Conservation (phyloP, 1,284 basidiomycete species). For the Mycosarcoma mackinlayi region DNA sequence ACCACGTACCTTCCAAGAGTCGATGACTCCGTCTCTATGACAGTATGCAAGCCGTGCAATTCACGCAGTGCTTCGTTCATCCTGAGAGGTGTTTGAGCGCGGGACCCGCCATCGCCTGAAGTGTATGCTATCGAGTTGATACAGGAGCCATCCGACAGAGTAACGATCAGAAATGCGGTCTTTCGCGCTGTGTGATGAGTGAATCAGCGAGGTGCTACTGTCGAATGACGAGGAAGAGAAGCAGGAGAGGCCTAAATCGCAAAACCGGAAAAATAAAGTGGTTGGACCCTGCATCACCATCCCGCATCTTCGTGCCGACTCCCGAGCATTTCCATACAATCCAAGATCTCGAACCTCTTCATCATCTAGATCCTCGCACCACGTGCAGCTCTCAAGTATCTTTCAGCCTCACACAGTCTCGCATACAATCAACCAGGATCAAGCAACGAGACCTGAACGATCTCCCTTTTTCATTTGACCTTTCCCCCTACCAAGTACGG, state of each 20-base stretch:
- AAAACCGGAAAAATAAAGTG: neutral
- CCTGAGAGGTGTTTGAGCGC: neutral
- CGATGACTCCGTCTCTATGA: constrained; percentile 11
- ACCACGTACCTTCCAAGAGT: constrained; percentile 4
- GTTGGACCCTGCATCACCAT: constrained; percentile 23
- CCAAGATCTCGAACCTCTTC: neutral
- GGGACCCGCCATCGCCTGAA: no score
- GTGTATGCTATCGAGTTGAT: no score
- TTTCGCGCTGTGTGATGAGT: neutral
- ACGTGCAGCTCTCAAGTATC: neutral
- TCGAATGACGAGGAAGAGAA: neutral
- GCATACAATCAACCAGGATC: neutral
- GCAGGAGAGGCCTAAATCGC: no score
- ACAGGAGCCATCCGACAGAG: no score
- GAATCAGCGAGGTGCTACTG: neutral
- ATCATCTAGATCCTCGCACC: neutral
- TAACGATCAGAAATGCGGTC: neutral
- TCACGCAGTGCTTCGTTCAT: constrained; percentile 8
- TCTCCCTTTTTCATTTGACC: neutral
- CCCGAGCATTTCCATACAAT: neutral
- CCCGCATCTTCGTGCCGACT: constrained; percentile 4
- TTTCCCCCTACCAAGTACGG: neutral
- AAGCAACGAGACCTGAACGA: constrained; percentile 11
- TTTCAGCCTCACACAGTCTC: neutral
- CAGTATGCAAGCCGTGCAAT: constrained; percentile 13